Evolutionary conservation across 768 basidiomycete species (phyloP).

Genomic region (Lactifluus subvellereus): DNA sequence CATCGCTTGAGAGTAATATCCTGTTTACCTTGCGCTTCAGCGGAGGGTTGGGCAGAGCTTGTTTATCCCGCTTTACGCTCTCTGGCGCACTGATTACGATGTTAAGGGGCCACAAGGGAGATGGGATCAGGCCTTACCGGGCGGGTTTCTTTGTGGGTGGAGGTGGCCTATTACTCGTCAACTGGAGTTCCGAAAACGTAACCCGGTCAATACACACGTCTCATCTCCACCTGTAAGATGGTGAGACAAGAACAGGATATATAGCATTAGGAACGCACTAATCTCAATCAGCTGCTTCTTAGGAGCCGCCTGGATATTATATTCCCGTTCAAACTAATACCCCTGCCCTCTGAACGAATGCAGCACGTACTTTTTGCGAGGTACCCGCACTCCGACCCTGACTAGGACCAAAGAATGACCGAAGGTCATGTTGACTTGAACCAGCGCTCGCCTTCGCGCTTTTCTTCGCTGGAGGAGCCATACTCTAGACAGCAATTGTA

Average conservation of each 20-base stretch:
- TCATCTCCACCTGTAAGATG: conserved; percentile 15
- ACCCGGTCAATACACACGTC: conserved; percentile 9
- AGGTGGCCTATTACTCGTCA: background rate
- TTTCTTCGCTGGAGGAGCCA: conserved; percentile 13
- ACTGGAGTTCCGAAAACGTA: background rate
- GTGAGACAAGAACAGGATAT: background rate
- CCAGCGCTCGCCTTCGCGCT: background rate
- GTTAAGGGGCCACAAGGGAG: background rate
- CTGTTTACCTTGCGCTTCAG: conserved; percentile 24
- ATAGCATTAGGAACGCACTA: conserved; percentile 3
- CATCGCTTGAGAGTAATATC: conserved; percentile 16
- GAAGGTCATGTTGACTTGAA: conserved; percentile 11
- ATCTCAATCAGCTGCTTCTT: conserved; percentile 6
- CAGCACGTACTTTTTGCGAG: background rate
- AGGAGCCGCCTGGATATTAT: background rate
- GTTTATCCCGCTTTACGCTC: background rate
- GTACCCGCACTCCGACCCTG: background rate
- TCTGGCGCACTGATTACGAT: conserved; percentile 2
- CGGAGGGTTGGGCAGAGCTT: conserved; percentile 2
- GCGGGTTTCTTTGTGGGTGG: background rate
- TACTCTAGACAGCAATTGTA: background rate
- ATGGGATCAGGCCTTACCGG: background rate
- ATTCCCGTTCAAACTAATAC: background rate
- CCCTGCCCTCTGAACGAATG: background rate
- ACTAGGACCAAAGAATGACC: conserved; percentile 14